Percentiles rank a stretch among this genome's conserved stretches.
These are phyloP conservation scores for Suillus tomentosus DNA, from an alignment of 768 basidiomycete genomes.

Conservation along the genomic window DNA sequence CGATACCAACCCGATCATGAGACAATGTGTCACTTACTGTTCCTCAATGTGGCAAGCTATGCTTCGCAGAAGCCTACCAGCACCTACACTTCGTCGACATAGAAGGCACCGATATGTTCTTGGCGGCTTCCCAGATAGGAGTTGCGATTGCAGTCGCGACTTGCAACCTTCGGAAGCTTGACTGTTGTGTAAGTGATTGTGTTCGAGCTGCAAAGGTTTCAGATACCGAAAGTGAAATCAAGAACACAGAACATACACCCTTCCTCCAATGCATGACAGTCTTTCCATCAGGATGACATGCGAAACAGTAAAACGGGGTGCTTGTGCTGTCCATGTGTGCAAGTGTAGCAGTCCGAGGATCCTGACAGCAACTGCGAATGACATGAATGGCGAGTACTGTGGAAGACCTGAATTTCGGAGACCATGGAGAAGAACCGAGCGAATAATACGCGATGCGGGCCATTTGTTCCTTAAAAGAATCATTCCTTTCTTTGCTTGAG, in stretches of 20 bases:
- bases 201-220: slow-evolving; percentile 6
- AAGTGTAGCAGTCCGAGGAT: slow-evolving; percentile 25
- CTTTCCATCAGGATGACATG: slow-evolving; percentile 7
- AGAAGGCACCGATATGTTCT: slow-evolving; percentile 5
- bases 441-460: background rate
- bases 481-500: background rate
- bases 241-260: background rate
- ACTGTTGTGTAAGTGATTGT: slow-evolving; percentile 6
- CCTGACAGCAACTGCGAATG: slow-evolving; percentile 11
- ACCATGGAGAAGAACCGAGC: slow-evolving; percentile 7
- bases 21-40: slow-evolving; percentile 1
- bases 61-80: background rate
- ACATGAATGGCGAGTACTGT: slow-evolving; percentile 7
- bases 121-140: background rate
- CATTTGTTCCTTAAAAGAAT: background rate
- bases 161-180: background rate
- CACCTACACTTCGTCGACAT: slow-evolving; percentile 7
- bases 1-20: background rate
- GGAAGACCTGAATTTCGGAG: slow-evolving; percentile 8
- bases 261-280: slow-evolving; percentile 8
- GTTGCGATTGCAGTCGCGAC: slow-evolving; percentile 3
- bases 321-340: slow-evolving; percentile 28
- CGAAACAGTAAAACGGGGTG: background rate
- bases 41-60: slow-evolving; percentile 7
- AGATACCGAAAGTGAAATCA: background rate